These are phyloP conservation scores for Populus deltoides DNA, from an alignment of 345 rosid species.

Conservation along the genomic window DNA sequence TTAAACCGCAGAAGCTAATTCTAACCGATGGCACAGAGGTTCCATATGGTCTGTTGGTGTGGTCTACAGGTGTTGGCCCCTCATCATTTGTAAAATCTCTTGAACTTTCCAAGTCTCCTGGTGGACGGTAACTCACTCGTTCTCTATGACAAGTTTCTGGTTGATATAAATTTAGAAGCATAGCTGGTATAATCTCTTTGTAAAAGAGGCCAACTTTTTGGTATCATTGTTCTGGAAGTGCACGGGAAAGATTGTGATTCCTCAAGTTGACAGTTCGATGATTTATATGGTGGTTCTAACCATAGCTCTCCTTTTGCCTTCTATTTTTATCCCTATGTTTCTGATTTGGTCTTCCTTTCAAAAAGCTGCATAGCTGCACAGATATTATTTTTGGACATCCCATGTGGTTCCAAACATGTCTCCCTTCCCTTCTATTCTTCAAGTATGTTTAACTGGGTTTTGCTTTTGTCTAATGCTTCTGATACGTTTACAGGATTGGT, in stretches of 20 bases:
- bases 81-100: slow-evolving; percentile 64
- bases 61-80: slow-evolving; percentile 98
- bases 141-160: not conserved
- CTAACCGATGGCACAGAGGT: slow-evolving; percentile 83
- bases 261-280: not conserved
- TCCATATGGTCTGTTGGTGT: slow-evolving; percentile 82
- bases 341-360: not conserved
- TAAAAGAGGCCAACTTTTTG: not conserved
- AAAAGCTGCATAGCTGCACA: not conserved
- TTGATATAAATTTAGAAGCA: not conserved
- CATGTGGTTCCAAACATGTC: not conserved
- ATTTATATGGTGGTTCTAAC: not conserved
- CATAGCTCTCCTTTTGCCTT: not conserved
- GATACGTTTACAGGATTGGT: slow-evolving; percentile 57
- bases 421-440: not conserved
- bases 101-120: slow-evolving; percentile 79
- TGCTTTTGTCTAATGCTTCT: not conserved
- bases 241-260: not conserved
- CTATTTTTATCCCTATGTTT: not conserved
- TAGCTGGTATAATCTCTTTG: not conserved
- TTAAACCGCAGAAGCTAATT: slow-evolving; percentile 63
- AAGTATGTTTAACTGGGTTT: not conserved
- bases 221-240: not conserved
- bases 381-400: not conserved
- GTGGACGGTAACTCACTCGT: slow-evolving; percentile 64